These are phyloP conservation scores for Colletotrichum kahawae DNA, from an alignment of 2,329 filamentous ascomycete species.

Conservation along the genomic window DNA sequence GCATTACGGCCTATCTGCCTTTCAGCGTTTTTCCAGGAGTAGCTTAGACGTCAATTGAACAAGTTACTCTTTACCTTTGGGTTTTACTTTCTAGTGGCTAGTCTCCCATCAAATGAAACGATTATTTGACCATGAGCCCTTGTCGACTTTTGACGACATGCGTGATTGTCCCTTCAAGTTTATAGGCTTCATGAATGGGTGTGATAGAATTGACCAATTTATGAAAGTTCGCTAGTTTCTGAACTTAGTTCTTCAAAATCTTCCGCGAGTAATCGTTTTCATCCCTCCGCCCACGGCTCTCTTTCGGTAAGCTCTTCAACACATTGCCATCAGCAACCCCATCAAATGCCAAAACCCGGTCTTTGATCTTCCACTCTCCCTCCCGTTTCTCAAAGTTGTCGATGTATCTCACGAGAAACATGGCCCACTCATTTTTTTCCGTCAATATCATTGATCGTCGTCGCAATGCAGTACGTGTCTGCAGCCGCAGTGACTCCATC, in stretches of 20 bases:
- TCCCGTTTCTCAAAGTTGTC: neutral
- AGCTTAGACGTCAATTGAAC: neutral
- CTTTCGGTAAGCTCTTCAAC: neutral
- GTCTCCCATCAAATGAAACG: neutral
- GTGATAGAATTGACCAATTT: neutral
- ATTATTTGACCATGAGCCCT: neutral
- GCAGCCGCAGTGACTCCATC: neutral
- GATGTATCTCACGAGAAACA: neutral
- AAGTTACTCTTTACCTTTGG: neutral
- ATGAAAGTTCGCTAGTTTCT: neutral
- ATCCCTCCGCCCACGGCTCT: neutral
- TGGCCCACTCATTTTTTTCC: neutral
- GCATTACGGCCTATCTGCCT: neutral
- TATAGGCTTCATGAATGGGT: fast-evolving
- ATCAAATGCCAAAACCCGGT: neutral
- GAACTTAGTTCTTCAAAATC: neutral
- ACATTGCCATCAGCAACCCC: neutral
- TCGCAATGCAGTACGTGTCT: neutral
- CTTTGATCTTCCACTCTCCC: neutral
- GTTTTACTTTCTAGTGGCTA: neutral
- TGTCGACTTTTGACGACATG: neutral
- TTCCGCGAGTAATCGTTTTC: neutral
- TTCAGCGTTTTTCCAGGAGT: neutral
- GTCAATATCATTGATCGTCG: neutral
- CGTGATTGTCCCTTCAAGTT: neutral